Base-by-base conservation (phyloP, 1,284 basidiomycete genomes). In the Exsudoporus floridanus region DNA sequence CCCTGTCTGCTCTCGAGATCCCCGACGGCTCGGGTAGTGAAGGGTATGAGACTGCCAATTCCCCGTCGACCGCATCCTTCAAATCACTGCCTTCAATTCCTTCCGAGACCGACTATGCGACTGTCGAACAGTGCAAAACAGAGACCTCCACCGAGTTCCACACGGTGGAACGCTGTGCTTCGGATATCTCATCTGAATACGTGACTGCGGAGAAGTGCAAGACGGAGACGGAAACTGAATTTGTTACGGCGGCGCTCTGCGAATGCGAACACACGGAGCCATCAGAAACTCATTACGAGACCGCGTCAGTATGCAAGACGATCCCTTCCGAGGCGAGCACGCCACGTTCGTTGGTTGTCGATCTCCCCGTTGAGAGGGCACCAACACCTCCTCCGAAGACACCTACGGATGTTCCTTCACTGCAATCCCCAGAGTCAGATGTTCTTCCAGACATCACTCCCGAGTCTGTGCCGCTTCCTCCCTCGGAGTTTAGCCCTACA, bases 201-300 rank as follows among this genome's bases (percentile, higher is more conserved):
- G 63, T 69, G 37, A 80, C 79, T 9, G 79, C 75, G 4, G 78
- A 77, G 36, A 60, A 78, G n/a, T 83, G 80, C 59, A 73, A 76
- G 10, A 77, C 75, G 5, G 79, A 79, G 56, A 68, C 74, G 0
- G 62, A 73, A 33, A 77, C 77, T 7, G 77, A 78, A 18, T 83
- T 77, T 51, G 66, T 74, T 28, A 84, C 82, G 0, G 80, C 80
- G 0, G 77, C 77, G 46, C 41, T 77, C 8, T 80, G 77, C 53
- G 65, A 73, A 39, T 75, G 75, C 18, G 74, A 77, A 40, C 66
- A 62, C 25, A 64, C 67, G 1, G 66, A 65, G 28, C 54, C 50
- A 31, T 83, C 77, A 53, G 73, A 75, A 44, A 84, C 82, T 0
- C 64, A 70, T 5, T 84, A 75, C 45, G 73, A 75, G 50, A 84